Evolutionary conservation across 306 rosid species (phyloP).

Genomic region (Luffa acutangula): DNA sequence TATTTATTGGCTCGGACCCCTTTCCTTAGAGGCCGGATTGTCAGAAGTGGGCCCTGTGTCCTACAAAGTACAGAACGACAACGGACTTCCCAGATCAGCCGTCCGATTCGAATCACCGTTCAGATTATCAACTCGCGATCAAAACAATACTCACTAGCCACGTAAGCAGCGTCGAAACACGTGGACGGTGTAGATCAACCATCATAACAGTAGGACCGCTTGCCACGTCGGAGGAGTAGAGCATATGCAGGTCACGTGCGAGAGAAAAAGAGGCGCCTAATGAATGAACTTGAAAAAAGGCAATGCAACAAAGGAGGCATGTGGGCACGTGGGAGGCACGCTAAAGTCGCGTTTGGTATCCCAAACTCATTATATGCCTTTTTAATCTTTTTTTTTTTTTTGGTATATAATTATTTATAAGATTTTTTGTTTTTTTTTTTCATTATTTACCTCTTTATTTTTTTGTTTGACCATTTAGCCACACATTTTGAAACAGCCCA

Average conservation of each 20-base stretch:
- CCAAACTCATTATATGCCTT: not conserved
- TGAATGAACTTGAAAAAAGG: not conserved
- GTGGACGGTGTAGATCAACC: not conserved
- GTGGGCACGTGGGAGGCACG: constrained; percentile 11
- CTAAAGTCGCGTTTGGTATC: not conserved
- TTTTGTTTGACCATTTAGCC: not conserved
- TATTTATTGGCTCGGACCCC: no score
- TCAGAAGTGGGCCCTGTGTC: not conserved
- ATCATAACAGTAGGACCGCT: not conserved
- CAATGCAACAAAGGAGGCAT: not conserved
- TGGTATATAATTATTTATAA: not conserved
- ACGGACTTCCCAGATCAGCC: not conserved
- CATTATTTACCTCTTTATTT: not conserved
- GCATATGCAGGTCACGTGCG: constrained; percentile 35
- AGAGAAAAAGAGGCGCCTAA: not conserved
- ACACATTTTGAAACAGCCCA: not conserved
- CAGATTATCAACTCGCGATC: not conserved
- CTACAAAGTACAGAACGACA: not conserved
- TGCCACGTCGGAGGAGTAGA: not conserved
- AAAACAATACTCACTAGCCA: not conserved
- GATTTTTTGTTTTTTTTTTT: not conserved
- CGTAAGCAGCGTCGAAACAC: not conserved
- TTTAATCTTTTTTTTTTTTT: not conserved
- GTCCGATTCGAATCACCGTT: not conserved
- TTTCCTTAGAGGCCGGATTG: not conserved